Evolutionary conservation across 768 basidiomycete genomes (phyloP), one percentile per base, ranked within the genome.

Genomic region (Lactarius deliciosus): DNA sequence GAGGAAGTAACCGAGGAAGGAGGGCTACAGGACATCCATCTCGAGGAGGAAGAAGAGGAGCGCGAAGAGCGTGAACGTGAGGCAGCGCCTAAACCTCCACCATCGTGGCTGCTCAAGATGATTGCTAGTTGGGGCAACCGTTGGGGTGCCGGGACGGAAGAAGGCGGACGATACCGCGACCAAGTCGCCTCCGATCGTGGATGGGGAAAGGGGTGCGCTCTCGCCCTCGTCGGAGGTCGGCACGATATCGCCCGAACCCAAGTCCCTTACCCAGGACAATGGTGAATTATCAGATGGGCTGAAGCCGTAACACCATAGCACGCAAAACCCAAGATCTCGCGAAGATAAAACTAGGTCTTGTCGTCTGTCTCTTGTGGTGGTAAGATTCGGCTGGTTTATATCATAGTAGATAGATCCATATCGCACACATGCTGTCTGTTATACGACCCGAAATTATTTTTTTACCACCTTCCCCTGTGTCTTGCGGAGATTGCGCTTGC

Each of bases 51-150:
- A 28, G 83, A 85, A 60, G 86, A 84, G 68, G 75, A 75, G 63
- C 83, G 84, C 64, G 84, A 82, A 47, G 84, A 86, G 56, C 81
- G 81, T 72, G 81, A 86, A 75, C 81, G 81, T 38, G 78, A 77
- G 25, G 85, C 89, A 74, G 85, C 85, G 63, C 89, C 90, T 36
- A 86, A 89, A 74, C 85, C 85, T 63, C 90, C 65, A 13, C 65
- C 90, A 43, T 86, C 90, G 81, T 92, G 91, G 91, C 74, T 91
- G 62, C 76, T 92, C 71, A 79, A 82, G 72, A 85, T 91, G 76
- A 89, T 92, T 75, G 90, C 86, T 56, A 88, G 87, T 65, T 91
- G 89, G 89, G 88, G 86, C 8, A 83, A 84, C 47, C 82, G 81
- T 69, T 85, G 89, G 85, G 83, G 72, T 57, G 54, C 71, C 2